These are phyloP conservation scores for Exobasidium rhododendri DNA, from an alignment of 1,284 basidiomycete genomes.

Conservation along the genomic window DNA sequence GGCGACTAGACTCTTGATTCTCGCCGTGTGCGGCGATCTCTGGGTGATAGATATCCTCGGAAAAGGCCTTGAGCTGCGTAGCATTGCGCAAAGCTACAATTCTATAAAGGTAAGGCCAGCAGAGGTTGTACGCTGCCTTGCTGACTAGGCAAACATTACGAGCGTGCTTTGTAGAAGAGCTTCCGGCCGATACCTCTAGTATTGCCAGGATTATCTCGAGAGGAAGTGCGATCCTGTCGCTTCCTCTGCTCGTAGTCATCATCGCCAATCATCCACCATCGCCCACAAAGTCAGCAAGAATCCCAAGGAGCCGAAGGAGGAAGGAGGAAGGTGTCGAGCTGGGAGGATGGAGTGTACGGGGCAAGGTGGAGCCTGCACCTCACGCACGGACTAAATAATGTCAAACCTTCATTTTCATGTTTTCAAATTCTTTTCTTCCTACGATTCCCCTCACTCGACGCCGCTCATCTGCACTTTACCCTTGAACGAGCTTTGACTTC, in stretches of 20 bases:
- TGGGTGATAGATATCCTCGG: slow-evolving; percentile 3
- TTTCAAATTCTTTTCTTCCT: too few species aligned
- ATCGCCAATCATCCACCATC: too few species aligned
- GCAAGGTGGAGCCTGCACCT: too few species aligned
- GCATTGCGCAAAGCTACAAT: slow-evolving; percentile 7
- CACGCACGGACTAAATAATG: too few species aligned
- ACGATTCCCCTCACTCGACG: too few species aligned
- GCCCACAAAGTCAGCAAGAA: too few species aligned
- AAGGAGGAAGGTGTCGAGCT: neutral
- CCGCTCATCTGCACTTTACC: too few species aligned
- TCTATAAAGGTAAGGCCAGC: slow-evolving; percentile 1
- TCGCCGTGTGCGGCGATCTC: neutral
- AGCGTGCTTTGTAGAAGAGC: neutral
- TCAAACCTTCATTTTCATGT: too few species aligned
- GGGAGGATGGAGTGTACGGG: too few species aligned
- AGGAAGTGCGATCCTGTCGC: slow-evolving; percentile 3
- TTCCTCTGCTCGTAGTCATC: too few species aligned
- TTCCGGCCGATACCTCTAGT: neutral
- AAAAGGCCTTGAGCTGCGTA: neutral
- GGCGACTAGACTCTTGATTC: neutral
- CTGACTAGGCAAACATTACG: slow-evolving; percentile 4
- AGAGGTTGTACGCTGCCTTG: neutral
- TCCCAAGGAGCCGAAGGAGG: too few species aligned
- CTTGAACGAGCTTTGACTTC: too few species aligned
- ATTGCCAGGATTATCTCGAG: slow-evolving; percentile 1